Base-by-base conservation (phyloP, 1,284 basidiomycete species). In the Ganoderma leucocontextum region DNA sequence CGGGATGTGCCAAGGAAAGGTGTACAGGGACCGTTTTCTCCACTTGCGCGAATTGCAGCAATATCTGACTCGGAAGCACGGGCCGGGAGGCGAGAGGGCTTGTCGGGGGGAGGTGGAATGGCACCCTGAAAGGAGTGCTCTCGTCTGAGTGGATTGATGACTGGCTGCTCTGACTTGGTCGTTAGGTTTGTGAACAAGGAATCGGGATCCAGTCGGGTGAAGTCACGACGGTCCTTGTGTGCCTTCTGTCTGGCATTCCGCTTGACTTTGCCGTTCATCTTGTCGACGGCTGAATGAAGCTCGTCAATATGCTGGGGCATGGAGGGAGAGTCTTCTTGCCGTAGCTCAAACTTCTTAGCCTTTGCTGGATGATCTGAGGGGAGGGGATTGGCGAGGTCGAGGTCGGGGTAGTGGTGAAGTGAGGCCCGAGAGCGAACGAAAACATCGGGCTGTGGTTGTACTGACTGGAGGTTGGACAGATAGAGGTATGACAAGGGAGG, bases 181-280 rank as follows among this genome's bases (percentile, higher is more conserved):
- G n/a, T 10, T 22, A 22, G n/a, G 58, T 15, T n/a, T 17, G 10
- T 39, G 38, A n/a, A 25, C 15, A n/a, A 33, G 13, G 25, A 53
- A 17, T 53, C 15, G 29, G 13, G 52, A 53, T 33, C 25, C 6
- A 33, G 29, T 8, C 12, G 36, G 22, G 4, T 41, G 38, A 6
- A 8, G 15, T 39, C 36, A 29, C 58, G 58, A 4, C 38, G 58
- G 7, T 39, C 19, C 22, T 41, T 41, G 36, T 41, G 17, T 41
- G 58, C 58, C 58, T 60, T 60, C 13, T 60, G 36, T 25, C 22
- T 60, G 12, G 58, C 58, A 39, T 60, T 60, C 10, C 38, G 58
- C 13, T 60, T 10, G 22, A 60, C 12, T 39, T 60, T 60, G 9
- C 39, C 38, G 17, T 60, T 60, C 58, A 60, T 60, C n/a, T 25